Percentiles rank a stretch among this genome's conserved stretches.
These are phyloP conservation scores for Candida coquimbonensis DNA, from an alignment of 805 yeast species.

Conservation along the genomic window DNA sequence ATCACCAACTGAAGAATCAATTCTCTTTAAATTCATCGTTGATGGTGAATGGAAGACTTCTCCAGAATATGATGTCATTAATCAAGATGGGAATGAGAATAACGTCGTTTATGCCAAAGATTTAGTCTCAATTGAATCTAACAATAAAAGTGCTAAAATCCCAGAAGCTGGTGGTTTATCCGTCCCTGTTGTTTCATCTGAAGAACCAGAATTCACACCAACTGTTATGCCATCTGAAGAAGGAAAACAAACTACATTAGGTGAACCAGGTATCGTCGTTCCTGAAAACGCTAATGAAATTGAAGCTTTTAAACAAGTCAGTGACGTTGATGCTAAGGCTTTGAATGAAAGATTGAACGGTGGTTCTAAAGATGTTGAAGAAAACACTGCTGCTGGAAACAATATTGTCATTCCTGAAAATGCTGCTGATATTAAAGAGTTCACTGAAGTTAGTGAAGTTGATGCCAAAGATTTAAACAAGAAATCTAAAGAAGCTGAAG, in stretches of 20 bases:
- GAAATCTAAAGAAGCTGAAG: too few species aligned
- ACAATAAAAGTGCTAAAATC: conserved; percentile 21
- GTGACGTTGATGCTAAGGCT: conserved; percentile 49
- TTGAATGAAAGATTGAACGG: conserved; percentile 39
- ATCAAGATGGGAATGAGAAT: conserved; percentile 32
- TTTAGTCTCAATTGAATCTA: conserved; percentile 6
- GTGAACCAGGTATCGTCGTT: conserved; percentile 71
- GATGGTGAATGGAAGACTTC: conserved; percentile 59
- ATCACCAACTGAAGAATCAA: conserved; percentile 28
- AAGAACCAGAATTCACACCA: conserved; percentile 6
- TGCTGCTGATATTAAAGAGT: conserved; percentile 1
- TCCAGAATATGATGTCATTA: conserved; percentile 32
- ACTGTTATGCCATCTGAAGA: conserved; percentile 37
- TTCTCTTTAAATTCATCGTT: conserved; percentile 53
- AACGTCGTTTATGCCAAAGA: conserved; percentile 27
- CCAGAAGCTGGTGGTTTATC: conserved; percentile 43
- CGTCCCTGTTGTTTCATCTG: too few species aligned
- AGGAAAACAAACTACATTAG: conserved; percentile 34
- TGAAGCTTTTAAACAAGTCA: conserved; percentile 53
- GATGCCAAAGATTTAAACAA: conserved; percentile 18
- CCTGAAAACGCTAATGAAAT: conserved; percentile 55
- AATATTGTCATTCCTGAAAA: conserved; percentile 2
- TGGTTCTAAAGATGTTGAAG: too few species aligned
- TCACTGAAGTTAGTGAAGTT: conserved; percentile 3
- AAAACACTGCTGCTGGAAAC: not conserved